Evolutionary conservation across 768 basidiomycete species (phyloP).

Genomic region (Rhizopogon vinicolor): DNA sequence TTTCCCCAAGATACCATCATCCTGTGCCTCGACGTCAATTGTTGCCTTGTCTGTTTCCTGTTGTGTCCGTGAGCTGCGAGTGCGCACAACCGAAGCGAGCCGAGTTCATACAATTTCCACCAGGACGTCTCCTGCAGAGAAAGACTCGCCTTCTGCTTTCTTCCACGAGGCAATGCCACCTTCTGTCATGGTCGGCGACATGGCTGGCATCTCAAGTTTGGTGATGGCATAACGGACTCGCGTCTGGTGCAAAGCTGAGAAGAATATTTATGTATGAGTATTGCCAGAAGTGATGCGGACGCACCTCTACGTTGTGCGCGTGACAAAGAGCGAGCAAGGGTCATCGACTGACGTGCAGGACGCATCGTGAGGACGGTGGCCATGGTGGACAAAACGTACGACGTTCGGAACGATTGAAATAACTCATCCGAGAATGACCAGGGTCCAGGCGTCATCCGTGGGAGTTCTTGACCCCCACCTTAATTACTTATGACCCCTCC

Average conservation of each 20-base stretch:
- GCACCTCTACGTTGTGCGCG: conserved; percentile 7
- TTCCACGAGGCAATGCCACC: conserved; percentile 92
- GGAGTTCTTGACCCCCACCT: neutral
- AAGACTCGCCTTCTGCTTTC: conserved; percentile 78
- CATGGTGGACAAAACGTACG: neutral
- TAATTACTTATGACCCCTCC: neutral
- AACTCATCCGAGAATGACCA: neutral
- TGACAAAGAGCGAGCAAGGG: conserved; percentile 9
- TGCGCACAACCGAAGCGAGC: neutral
- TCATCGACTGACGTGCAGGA: conserved; percentile 8
- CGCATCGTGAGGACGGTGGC: neutral
- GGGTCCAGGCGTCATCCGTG: neutral
- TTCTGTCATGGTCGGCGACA: conserved; percentile 97
- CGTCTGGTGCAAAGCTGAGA: conserved; percentile 44
- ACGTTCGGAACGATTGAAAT: neutral
- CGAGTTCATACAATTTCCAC: conserved; percentile 73
- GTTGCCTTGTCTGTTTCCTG: conserved; percentile 95
- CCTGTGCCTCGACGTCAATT: conserved; percentile 98
- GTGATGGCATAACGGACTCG: conserved; percentile 55
- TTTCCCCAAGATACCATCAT: conserved; percentile 92
- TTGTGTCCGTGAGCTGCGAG: conserved; percentile 2
- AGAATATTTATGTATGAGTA: neutral
- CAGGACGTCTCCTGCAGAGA: conserved; percentile 77
- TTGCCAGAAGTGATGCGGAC: neutral
- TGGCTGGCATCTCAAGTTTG: conserved; percentile 88